These are phyloP conservation scores for Phytophthora agathidicida DNA, from an alignment of 352 stramenopile genomes.

Conservation along the genomic window DNA sequence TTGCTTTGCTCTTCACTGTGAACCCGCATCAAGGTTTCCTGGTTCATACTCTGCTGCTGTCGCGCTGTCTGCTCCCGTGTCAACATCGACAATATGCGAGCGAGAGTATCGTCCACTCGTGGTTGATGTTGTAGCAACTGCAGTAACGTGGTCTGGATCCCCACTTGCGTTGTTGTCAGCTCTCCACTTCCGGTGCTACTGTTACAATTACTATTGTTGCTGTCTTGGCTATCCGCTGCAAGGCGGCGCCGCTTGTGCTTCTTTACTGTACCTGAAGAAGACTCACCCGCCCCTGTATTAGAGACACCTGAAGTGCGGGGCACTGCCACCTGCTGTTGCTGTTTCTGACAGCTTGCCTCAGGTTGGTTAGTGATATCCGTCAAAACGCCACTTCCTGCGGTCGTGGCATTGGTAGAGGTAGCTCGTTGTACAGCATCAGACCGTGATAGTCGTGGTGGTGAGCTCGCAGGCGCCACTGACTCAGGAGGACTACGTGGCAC, in stretches of 20 bases:
- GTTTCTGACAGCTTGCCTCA: conserved; percentile 11
- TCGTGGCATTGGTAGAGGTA: background rate
- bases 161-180: conserved; percentile 28
- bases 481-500: background rate
- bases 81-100: conserved; percentile 40
- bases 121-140: conserved; percentile 44
- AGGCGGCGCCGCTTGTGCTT: conserved; percentile 43
- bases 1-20: conserved; percentile 41
- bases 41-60: conserved; percentile 28
- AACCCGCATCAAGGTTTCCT: conserved; percentile 30
- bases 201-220: conserved; percentile 34
- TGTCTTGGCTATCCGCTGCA: conserved; percentile 38
- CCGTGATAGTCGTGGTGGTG: conserved; percentile 3
- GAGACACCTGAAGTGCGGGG: conserved; percentile 3
- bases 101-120: conserved; percentile 38
- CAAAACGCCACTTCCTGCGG: conserved; percentile 33
- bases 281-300: background rate
- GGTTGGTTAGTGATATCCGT: conserved; percentile 74
- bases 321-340: conserved; percentile 19
- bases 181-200: conserved; percentile 33
- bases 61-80: conserved; percentile 31
- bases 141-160: conserved; percentile 42
- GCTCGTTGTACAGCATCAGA: conserved; percentile 7
- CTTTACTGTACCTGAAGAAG: conserved; percentile 20
- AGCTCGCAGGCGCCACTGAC: conserved; percentile 1